Evolutionary conservation across 352 stramenopile genomes (phyloP), one percentile per base, ranked within the genome.

Genomic region (Aphanomyces euteiches): DNA sequence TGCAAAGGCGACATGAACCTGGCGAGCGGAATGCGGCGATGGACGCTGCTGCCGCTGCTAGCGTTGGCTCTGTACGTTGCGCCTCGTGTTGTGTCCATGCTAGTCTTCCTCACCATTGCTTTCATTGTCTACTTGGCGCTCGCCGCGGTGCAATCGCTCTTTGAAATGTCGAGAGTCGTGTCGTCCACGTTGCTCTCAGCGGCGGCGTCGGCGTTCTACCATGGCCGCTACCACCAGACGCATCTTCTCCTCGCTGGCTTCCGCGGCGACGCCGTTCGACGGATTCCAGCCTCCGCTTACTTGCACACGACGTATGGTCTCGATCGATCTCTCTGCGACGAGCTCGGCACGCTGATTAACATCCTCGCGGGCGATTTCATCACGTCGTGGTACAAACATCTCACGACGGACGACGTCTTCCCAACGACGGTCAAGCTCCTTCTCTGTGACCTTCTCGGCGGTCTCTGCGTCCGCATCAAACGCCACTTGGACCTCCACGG

Each of bases 261-360:
- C 21, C 61, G 61, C 34, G 17, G n/a, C 28, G 61, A 69, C 45
- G 5, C 61, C 36, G 38, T 69, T 7, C 61, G 61, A 5, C 36
- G 40, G 5, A 17, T 60, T 15, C 61, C 61, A 15, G 21, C 61
- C 4, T 54, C 61, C 5, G 61, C 61, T 7, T 69, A 69, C 48
- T 19, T 69, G 10, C 61, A 69, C 61, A 56, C 41, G 21, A 59
- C 61, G 4, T 69, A 60, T 19, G 61, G 61, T 38, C 36, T 69
- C 8, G 61, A 69, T 28, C 53, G 17, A 7, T 48, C 41, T 19
- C 17, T 69, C 10, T 40, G 41, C 34, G 61, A 69, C 19, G 61
- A 69, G 41, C 41, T 69, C 5, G 61, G 61, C 8, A 69, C 61
- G 37, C 38, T 69, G 19, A 28, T 69, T 45, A 69, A 69, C 61